Base-by-base conservation (phyloP, 73 alveolate species). In the Uronychia binucleata region DNA sequence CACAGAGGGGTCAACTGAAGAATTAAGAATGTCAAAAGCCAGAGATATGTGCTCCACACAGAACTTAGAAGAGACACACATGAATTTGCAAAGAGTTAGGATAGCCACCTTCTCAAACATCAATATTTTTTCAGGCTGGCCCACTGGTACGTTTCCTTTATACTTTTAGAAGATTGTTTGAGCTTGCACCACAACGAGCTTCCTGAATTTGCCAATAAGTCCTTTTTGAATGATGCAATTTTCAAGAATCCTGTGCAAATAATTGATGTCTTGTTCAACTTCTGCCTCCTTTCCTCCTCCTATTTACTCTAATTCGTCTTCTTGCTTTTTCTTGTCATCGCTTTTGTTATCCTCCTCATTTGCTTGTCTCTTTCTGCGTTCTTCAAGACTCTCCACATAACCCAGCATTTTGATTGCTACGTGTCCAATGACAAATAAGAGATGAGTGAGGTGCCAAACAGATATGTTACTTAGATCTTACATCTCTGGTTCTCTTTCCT, bases 231-330 rank as follows among this genome's bases (percentile, higher is more conserved):
- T 88, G 29, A 97, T 77, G 59, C 86, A 89, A 33, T 94, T 93
- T 80, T 97, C 98, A n/a, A 88, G 88, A 30, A 96, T 86, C 59
- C 82, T 80, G 78, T 94, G 96, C 25, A 97, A 85, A 30, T 86
- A 86, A 60, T 86, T 75, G 33, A 89, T 84, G 84, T 92, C 94
- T 77, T 90, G 86, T 83, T 97, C 98, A 57, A 86, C 94, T 81
- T 96, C 97, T 8, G 98, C 98, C 75, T 96, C 98, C 67, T 92
- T 90, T 14, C 99, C 99, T 28, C 99, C 99, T 26, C 88, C 96
- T 57, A 96, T 96, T 81, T 94, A 80, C 80, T 95, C 98, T 30
- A 93, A 60, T 57, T 95, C 97, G 28, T 88, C 96, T 77, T 88
- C 88, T 77, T 86, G 57, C 85, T 93, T 31, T 28, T 86, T 58